phyloP scores from a whole-genome alignment of 2,329 filamentous ascomycete species.

The Thermoascus crustaceus region DNA sequence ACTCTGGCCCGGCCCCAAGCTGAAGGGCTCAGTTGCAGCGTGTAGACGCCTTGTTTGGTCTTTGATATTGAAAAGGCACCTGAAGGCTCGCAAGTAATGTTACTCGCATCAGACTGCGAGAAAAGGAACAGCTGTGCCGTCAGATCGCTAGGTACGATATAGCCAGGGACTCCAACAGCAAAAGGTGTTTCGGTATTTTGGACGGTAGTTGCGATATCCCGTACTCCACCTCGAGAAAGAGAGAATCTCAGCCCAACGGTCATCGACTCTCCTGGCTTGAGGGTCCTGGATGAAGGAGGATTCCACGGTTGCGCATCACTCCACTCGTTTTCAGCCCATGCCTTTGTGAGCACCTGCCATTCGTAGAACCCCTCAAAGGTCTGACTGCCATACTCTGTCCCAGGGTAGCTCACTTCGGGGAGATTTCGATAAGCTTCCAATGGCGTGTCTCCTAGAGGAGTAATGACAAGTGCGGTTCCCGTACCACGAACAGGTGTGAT shows the following conservation, averaged over 20 bases:
- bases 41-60: slow-evolving; percentile 28
- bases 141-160: slow-evolving; percentile 43
- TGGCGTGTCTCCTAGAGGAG: slow-evolving; percentile 42
- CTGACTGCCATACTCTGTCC: slow-evolving; percentile 43
- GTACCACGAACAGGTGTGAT: slow-evolving; percentile 46
- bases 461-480: slow-evolving; percentile 48
- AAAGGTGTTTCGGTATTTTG: slow-evolving; percentile 38
- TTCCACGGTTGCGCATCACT: slow-evolving; percentile 47
- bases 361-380: slow-evolving; percentile 55
- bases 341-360: slow-evolving; percentile 49
- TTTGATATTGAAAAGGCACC: slow-evolving; percentile 30
- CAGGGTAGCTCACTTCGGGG: slow-evolving; percentile 34
- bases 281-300: slow-evolving; percentile 37
- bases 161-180: slow-evolving; percentile 48
- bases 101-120: slow-evolving; percentile 31
- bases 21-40: slow-evolving; percentile 33
- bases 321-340: slow-evolving; percentile 53
- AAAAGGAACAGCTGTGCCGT: slow-evolving; percentile 41
- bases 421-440: slow-evolving; percentile 52
- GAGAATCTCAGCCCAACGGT: slow-evolving; percentile 48
- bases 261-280: slow-evolving; percentile 39
- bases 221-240: slow-evolving; percentile 36
- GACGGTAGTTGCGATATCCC: slow-evolving; percentile 42
- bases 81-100: slow-evolving; percentile 33
- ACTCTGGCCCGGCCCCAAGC: slow-evolving; percentile 46